A percentile compares a stretch with the other conserved stretches of the same genome.
Evolutionary conservation across 805 yeast genomes (phyloP).

Genomic region (Kluyveromyces aestuarii): DNA sequence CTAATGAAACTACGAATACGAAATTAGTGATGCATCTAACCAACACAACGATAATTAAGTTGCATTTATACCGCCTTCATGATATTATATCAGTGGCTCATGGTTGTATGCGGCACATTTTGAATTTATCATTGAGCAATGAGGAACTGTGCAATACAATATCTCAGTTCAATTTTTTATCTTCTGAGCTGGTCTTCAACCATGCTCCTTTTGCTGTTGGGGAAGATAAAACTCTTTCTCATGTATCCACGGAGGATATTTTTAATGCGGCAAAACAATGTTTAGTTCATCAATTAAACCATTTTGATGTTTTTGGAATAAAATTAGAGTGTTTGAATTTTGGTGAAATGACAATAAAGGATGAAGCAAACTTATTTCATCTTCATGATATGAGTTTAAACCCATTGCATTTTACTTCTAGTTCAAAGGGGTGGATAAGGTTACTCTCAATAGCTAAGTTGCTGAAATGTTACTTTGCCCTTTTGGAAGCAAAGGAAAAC

Average conservation of each 20-base stretch:
- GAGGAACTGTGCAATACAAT: conserved; percentile 37
- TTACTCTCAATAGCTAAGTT: conserved; percentile 11
- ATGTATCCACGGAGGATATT: conserved; percentile 2
- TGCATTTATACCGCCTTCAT: conserved; percentile 33
- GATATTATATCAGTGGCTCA: conserved; percentile 32
- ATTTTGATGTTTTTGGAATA: conserved; percentile 8
- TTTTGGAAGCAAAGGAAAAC: not conserved
- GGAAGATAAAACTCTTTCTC: conserved; percentile 7
- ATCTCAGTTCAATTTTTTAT: conserved; percentile 36
- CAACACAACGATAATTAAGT: conserved; percentile 36
- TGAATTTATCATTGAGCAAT: conserved; percentile 34
- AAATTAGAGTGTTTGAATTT: conserved; percentile 3
- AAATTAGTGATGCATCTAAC: conserved; percentile 33
- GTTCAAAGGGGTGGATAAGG: conserved; percentile 14
- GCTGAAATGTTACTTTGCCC: conserved; percentile 9
- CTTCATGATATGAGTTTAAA: not conserved
- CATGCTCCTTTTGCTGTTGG: conserved; percentile 16
- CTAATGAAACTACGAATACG: conserved; percentile 25
- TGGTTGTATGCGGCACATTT: conserved; percentile 31
- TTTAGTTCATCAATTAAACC: conserved; percentile 7
- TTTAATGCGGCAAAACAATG: conserved; percentile 10
- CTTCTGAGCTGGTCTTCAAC: conserved; percentile 31
- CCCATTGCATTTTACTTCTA: conserved; percentile 5
- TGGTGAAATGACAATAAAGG: not conserved
- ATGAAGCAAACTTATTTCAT: not conserved